Evolutionary conservation across 1,139 yeast genomes (phyloP), one percentile per base, ranked within the genome.

Genomic region (Geotrichum fermentans): DNA sequence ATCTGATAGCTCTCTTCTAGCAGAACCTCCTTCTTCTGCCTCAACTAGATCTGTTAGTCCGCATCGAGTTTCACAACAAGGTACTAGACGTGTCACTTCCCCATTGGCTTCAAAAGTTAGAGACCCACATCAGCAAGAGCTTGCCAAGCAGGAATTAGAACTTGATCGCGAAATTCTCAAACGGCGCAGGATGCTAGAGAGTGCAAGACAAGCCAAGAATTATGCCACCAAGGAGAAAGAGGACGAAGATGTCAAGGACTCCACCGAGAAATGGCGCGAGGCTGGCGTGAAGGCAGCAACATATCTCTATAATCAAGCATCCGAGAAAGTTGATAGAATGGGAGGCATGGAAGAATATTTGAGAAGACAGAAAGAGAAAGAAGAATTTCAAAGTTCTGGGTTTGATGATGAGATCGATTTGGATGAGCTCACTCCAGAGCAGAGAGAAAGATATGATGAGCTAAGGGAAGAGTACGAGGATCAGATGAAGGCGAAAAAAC

Each of bases 291-390:
- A 59, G 43, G 76, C 75, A 0, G 69, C 78, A 35, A 68, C 70
- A 35, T 74, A 66, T 53, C 51, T 75, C 33, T 55, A 66, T 28
- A 74, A 74, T 54, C 68, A 71, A 6, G 74, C 76, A 0, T 53
- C 65, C 14, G 55, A 63, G 4, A 73, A 73, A 49, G 67, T 75
- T 2, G 63, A 63, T 21, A 66, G 62, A 48, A 61, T 69, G 62
- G 79, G 79, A 14, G 80, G 80, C 0, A 69, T 73, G 51, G 66
- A 63, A 36, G 74, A 71, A 47, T 68, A 69, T 43, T 56, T 65
- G 21, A 61, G 62, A 49, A 65, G 63, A 33, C 72, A 69, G 18
- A 33, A 41, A 16, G 44, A 43, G 51, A 57, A 65, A 17, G 68
- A 71, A 28, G 64, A 61, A 21, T 37, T 46, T 3, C 58, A 56